A percentile compares a stretch with the other conserved stretches of the same genome.
These are phyloP conservation scores for Cyclospora cayetanensis DNA, from an alignment of 169 alveolate species.

Conservation along the genomic window DNA sequence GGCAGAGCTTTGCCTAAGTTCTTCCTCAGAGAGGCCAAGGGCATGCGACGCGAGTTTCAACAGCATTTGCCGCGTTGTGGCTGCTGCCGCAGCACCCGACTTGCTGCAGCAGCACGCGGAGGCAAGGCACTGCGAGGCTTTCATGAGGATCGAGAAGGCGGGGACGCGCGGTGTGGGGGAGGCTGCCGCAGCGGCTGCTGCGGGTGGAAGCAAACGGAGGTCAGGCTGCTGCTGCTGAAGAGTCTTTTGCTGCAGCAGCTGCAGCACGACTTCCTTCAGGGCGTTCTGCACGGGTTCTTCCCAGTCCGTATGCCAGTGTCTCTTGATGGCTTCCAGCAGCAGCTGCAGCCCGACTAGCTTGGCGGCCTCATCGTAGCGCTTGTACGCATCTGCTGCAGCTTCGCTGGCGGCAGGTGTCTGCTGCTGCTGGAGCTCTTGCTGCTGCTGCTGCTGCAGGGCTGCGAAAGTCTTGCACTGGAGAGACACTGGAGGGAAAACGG, in stretches of 20 bases:
- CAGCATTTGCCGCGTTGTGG: slow-evolving; percentile 7
- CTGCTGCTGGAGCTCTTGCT: slow-evolving; percentile 39
- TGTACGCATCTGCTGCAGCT: slow-evolving; percentile 36
- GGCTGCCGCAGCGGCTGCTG: slow-evolving; percentile 38
- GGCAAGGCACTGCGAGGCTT: slow-evolving; percentile 42
- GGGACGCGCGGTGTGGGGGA: neutral
- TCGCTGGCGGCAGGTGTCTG: neutral
- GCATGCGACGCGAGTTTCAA: neutral
- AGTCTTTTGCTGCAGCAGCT: neutral
- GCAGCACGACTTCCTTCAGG: slow-evolving; percentile 25
- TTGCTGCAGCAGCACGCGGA: slow-evolving; percentile 35
- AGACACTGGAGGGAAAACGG: slow-evolving; percentile 4
- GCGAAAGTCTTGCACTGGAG: slow-evolving; percentile 18
- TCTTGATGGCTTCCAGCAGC: slow-evolving; percentile 10
- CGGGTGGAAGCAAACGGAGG: neutral
- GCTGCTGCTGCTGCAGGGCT: slow-evolving; percentile 28
- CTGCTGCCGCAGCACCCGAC: slow-evolving; percentile 26
- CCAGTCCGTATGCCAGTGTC: neutral
- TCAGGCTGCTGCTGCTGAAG: neutral
- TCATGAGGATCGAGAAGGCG: slow-evolving; percentile 27
- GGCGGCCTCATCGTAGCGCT: slow-evolving; percentile 18
- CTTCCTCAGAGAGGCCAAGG: neutral
- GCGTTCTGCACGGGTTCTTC: neutral
- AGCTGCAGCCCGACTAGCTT: slow-evolving; percentile 41
- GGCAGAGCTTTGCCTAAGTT: neutral